phyloP scores from a whole-genome alignment of 139 green algal genomes.

The Picochlorum sp. region DNA sequence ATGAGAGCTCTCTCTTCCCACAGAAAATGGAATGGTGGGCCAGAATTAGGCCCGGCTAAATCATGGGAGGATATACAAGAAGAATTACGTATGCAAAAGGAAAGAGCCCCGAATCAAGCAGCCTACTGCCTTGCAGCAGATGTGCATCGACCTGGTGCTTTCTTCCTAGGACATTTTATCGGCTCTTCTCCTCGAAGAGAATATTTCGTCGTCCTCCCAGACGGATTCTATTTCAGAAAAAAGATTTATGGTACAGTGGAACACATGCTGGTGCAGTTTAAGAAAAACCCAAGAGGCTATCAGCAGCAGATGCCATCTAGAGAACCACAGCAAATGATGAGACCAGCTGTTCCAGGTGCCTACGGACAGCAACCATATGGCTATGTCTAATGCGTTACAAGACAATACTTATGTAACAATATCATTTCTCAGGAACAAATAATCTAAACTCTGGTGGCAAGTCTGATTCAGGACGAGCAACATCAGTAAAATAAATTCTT shows the following conservation, averaged over 20 bases:
- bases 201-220: slow-evolving; percentile 39
- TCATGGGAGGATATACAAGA: slow-evolving; percentile 4
- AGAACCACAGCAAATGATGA: slow-evolving; percentile 4
- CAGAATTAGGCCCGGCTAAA: slow-evolving; percentile 3
- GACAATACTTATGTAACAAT: slow-evolving; percentile 4
- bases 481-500: slow-evolving; percentile 94
- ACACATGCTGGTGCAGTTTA: slow-evolving; percentile 20
- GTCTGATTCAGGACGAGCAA: slow-evolving; percentile 94
- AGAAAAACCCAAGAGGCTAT: slow-evolving; percentile 16
- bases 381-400: background rate
- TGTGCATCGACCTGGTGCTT: slow-evolving; percentile 19
- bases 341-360: background rate
- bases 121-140: slow-evolving; percentile 29
- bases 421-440: slow-evolving; percentile 1
- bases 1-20: slow-evolving; percentile 27
- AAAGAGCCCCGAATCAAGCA: background rate
- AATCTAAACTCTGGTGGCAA: slow-evolving; percentile 84
- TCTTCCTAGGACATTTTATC: slow-evolving; percentile 34
- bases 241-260: slow-evolving; percentile 25
- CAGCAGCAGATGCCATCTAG: background rate
- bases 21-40: slow-evolving; percentile 41
- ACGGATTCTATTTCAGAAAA: slow-evolving; percentile 20
- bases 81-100: background rate
- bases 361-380: slow-evolving; percentile 1
- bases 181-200: slow-evolving; percentile 22